These are phyloP conservation scores for Olyra latifolia DNA, from an alignment of 176 grass and related monocot species.

Conservation along the genomic window DNA sequence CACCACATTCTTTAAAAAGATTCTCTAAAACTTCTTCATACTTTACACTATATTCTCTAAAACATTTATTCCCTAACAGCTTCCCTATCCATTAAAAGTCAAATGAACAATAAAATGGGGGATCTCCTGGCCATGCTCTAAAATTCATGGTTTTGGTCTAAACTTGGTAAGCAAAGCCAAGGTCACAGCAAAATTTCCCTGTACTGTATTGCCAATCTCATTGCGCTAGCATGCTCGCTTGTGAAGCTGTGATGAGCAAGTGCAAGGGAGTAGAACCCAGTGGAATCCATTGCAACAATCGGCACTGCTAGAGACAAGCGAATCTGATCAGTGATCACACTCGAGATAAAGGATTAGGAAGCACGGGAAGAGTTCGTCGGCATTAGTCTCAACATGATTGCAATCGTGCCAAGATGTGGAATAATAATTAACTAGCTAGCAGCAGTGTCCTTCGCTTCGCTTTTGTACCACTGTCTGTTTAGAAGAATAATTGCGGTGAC, in stretches of 20 bases:
- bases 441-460: neutral
- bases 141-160: too few species aligned
- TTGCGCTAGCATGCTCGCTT: neutral
- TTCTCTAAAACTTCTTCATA: too few species aligned
- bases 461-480: neutral
- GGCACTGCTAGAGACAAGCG: neutral
- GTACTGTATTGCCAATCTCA: too few species aligned
- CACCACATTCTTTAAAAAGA: too few species aligned
- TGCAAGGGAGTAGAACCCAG: neutral
- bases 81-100: too few species aligned
- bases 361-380: neutral
- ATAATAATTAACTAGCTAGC: neutral
- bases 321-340: constrained; percentile 20
- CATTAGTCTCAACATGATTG: constrained; percentile 33
- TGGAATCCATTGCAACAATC: neutral
- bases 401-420: constrained; percentile 13
- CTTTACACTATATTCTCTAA: too few species aligned
- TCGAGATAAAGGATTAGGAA: neutral
- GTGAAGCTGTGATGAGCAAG: neutral
- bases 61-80: too few species aligned
- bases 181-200: too few species aligned
- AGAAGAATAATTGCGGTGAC: constrained; percentile 1
- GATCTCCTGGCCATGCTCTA: too few species aligned
- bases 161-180: too few species aligned
- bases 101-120: too few species aligned